Conservation (phyloP, 805 yeast species). For the Pichia paraexigua region DNA sequence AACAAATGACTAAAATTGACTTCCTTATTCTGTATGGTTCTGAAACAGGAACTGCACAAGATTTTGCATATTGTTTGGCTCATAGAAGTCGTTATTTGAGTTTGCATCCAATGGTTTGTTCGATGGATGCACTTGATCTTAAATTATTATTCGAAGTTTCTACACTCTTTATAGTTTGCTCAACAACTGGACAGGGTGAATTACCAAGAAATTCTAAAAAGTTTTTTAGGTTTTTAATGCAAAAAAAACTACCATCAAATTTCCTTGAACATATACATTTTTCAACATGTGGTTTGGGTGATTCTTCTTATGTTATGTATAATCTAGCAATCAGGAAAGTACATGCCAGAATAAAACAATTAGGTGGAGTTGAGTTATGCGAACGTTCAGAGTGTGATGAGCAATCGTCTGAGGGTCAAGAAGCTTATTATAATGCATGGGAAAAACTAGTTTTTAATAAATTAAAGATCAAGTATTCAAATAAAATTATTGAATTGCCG, state of each 20-base stretch:
- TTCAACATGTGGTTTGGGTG: conserved; percentile 87
- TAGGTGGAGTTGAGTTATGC: conserved; percentile 71
- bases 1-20: background rate
- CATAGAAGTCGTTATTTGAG: conserved; percentile 47
- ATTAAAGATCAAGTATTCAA: conserved; percentile 8
- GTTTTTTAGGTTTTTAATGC: conserved; percentile 69
- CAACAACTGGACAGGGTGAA: conserved; percentile 96
- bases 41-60: conserved; percentile 89
- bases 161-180: conserved; percentile 35
- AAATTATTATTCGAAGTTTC: conserved; percentile 43
- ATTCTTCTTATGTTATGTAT: conserved; percentile 81
- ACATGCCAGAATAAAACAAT: conserved; percentile 67
- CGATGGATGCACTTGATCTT: conserved; percentile 56
- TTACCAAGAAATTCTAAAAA: conserved; percentile 68
- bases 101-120: conserved; percentile 38
- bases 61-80: conserved; percentile 62
- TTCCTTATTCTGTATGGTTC: conserved; percentile 67
- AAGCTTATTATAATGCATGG: conserved; percentile 73
- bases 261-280: conserved; percentile 54
- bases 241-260: conserved; percentile 51
- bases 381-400: conserved; percentile 88
- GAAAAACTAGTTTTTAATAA: conserved; percentile 37
- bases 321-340: conserved; percentile 83
- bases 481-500: conserved; percentile 5
- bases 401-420: conserved; percentile 65